A percentile compares a stretch with the other conserved stretches of the same genome.
Conservation (phyloP, 495 filamentous ascomycete species). For the Thermochaetoides thermophila region DNA sequence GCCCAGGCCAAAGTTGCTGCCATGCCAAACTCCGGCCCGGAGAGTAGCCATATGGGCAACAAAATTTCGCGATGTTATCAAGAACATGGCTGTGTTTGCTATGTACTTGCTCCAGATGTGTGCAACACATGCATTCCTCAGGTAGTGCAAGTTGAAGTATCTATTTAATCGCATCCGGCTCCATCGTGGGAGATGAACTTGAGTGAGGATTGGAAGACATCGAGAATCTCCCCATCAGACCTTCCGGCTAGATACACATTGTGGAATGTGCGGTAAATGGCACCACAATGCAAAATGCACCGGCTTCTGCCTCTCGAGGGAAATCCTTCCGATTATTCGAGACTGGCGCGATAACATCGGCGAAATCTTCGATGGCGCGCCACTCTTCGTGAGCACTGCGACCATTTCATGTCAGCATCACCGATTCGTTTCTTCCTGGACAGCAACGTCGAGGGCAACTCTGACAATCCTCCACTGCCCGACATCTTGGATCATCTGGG, state of each 20-base stretch:
- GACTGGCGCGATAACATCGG: constrained; percentile 15
- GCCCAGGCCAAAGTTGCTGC: constrained; percentile 44
- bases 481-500: too few relatives aligned
- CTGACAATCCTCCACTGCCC: too few relatives aligned
- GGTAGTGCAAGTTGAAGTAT: constrained; percentile 52
- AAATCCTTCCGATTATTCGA: constrained; percentile 35
- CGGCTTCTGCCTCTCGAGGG: constrained; percentile 53
- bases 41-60: constrained; percentile 47
- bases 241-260: constrained; percentile 53
- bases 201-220: constrained; percentile 46
- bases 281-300: constrained; percentile 51
- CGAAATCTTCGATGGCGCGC: constrained; percentile 11
- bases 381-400: constrained; percentile 20
- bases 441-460: too few relatives aligned
- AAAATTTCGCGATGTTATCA: constrained; percentile 62
- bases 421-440: too few relatives aligned
- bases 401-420: too few relatives aligned
- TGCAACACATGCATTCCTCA: constrained; percentile 59
- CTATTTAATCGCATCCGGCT: constrained; percentile 72
- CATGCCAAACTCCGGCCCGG: constrained; percentile 48
- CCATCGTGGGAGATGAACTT: constrained; percentile 78
- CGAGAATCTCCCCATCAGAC: constrained; percentile 52
- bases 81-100: constrained; percentile 65
- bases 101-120: too few relatives aligned
- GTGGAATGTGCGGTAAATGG: constrained; percentile 62